These are phyloP conservation scores for Hanseniaspora singularis DNA, from an alignment of 805 yeast genomes.

Conservation along the genomic window DNA sequence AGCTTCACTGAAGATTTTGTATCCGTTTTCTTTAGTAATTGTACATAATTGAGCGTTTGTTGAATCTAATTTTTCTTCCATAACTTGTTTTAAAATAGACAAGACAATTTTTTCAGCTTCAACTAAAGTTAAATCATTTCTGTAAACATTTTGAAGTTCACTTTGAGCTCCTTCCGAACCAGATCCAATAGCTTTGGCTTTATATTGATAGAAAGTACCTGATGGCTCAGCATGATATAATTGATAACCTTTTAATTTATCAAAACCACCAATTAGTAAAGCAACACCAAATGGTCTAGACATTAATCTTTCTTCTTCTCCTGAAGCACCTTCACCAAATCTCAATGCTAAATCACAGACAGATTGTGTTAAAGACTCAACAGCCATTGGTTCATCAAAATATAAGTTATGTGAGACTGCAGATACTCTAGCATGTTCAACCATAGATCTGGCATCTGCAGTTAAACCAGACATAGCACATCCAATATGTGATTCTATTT, in stretches of 20 bases:
- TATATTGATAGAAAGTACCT: conserved; percentile 94
- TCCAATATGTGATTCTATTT: conserved; percentile 86
- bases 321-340: conserved; percentile 94
- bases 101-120: conserved; percentile 87
- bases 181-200: conserved; percentile 97
- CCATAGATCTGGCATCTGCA: conserved; percentile 97
- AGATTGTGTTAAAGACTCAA: conserved; percentile 87
- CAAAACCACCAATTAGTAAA: conserved; percentile 84
- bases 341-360: conserved; percentile 94
- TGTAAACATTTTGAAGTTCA: conserved; percentile 93
- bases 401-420: conserved; percentile 78
- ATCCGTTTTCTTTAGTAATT: conserved; percentile 78
- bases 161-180: conserved; percentile 99
- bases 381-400: conserved; percentile 84
- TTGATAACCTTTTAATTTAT: conserved; percentile 88
- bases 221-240: conserved; percentile 98
- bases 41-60: conserved; percentile 91
- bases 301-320: conserved; percentile 72
- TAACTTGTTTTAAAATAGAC: conserved; percentile 88
- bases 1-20: conserved; percentile 69
- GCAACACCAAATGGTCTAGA: conserved; percentile 99
- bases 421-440: conserved; percentile 91
- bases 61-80: conserved; percentile 96
- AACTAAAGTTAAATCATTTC: conserved; percentile 73
- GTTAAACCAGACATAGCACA: conserved; percentile 98